Evolutionary conservation across 306 rosid species (phyloP).

Genomic region (Vicia faba): DNA sequence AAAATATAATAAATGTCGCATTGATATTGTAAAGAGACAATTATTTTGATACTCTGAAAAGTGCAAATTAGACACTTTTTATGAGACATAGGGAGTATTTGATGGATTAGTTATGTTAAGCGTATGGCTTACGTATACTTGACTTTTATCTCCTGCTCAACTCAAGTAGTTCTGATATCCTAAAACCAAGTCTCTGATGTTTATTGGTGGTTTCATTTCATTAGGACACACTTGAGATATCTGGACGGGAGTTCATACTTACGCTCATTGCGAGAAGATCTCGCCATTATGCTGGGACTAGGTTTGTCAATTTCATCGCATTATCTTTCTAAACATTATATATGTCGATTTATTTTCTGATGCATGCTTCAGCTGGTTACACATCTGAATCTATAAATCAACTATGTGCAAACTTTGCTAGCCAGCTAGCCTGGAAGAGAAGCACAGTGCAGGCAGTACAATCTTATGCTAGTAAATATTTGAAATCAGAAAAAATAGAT

Average conservation of each 20-base stretch:
- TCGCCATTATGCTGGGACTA: conserved; percentile 98
- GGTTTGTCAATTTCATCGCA: conserved; percentile 50
- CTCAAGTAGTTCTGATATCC: conserved; percentile 28
- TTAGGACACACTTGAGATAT: conserved; percentile 68
- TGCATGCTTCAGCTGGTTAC: conserved; percentile 10
- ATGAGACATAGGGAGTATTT: neutral
- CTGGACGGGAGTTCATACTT: conserved; percentile 68
- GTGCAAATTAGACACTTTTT: too few species aligned
- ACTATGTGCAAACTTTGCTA: conserved; percentile 25
- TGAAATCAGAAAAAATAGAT: conserved; percentile 15
- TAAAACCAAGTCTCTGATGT: conserved; percentile 27
- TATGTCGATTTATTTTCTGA: conserved; percentile 16
- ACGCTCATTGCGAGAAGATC: conserved; percentile 95
- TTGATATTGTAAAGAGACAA: too few species aligned
- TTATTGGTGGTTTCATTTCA: conserved; percentile 34
- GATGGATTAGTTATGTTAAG: conserved; percentile 20
- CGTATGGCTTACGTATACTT: conserved; percentile 3
- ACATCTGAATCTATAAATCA: conserved; percentile 26
- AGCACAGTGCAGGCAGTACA: conserved; percentile 17
- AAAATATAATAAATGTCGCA: too few species aligned
- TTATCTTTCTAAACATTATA: conserved; percentile 19
- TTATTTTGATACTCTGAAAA: too few species aligned
- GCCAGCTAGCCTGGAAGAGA: neutral
- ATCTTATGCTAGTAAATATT: conserved; percentile 23
- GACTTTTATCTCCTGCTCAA: conserved; percentile 26